Conservation (phyloP, 352 stramenopile genomes). For the Phytophthora tentaculata region DNA sequence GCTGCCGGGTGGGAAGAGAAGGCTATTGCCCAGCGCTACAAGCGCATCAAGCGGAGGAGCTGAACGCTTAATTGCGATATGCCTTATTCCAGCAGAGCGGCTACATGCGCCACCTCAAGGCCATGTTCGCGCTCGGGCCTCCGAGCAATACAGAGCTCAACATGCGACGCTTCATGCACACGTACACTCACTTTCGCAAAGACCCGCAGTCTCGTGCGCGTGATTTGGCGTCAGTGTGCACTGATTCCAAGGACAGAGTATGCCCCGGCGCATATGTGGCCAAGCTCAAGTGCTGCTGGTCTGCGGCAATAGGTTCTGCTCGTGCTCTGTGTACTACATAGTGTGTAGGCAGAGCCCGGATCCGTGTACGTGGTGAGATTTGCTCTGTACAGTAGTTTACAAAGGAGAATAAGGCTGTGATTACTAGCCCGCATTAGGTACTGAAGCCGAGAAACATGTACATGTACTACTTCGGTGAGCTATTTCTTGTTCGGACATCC, state of each 20-base stretch:
- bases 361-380: too few species aligned
- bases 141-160: conserved; percentile 35
- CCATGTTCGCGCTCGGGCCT: conserved; percentile 34
- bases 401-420: too few species aligned
- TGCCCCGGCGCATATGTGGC: too few species aligned
- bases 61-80: conserved; percentile 55
- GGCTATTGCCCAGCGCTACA: conserved; percentile 62
- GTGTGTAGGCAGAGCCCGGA: too few species aligned
- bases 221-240: conserved; percentile 35
- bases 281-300: too few species aligned
- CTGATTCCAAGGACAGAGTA: conserved; percentile 33
- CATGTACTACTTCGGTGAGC: too few species aligned
- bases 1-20: conserved; percentile 64
- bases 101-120: conserved; percentile 48
- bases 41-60: conserved; percentile 60
- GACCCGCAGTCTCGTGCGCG: conserved; percentile 33
- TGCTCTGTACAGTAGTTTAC: too few species aligned
- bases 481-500: too few species aligned
- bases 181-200: conserved; percentile 40
- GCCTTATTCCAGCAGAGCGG: conserved; percentile 61
- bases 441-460: too few species aligned
- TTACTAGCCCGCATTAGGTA: too few species aligned
- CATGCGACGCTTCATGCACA: conserved; percentile 39
- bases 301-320: too few species aligned
- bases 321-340: too few species aligned